phyloP scores from a whole-genome alignment of 2,329 filamentous ascomycete species.

The Sordariomycetes sp. region DNA sequence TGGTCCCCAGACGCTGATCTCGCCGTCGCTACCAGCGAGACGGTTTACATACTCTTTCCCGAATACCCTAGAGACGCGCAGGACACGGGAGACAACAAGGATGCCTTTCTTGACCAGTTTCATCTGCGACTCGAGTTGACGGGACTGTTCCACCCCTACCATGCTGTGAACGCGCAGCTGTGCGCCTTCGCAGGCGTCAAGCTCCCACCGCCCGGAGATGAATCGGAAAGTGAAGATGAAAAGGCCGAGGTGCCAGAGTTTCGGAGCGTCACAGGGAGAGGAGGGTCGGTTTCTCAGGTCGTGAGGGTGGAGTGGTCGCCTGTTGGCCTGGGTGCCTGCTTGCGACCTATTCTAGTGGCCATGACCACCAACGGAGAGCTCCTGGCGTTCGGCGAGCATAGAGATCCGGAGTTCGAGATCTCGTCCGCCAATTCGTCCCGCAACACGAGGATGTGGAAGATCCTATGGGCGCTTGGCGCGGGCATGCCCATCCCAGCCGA shows the following conservation, averaged over 20 bases:
- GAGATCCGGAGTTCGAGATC: slow-evolving; percentile 15
- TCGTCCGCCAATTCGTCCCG: slow-evolving; percentile 22
- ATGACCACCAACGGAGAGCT: slow-evolving; percentile 41
- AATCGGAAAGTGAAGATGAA: background rate
- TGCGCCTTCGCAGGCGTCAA: slow-evolving; percentile 26
- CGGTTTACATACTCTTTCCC: slow-evolving; percentile 40
- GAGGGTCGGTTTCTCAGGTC: slow-evolving; percentile 43
- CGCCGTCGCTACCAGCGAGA: slow-evolving; percentile 47
- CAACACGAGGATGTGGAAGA: slow-evolving; percentile 39
- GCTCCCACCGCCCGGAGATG: slow-evolving; percentile 15
- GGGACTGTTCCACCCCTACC: slow-evolving; percentile 25
- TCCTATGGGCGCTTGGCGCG: slow-evolving; percentile 47
- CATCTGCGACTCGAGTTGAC: slow-evolving; percentile 20
- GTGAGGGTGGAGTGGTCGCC: slow-evolving; percentile 49
- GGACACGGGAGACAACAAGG: slow-evolving; percentile 10
- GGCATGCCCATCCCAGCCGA: slow-evolving; percentile 37
- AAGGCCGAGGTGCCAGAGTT: too few relatives aligned
- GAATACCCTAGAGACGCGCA: slow-evolving; percentile 20
- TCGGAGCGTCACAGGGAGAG: slow-evolving; percentile 35
- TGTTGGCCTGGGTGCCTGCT: slow-evolving; percentile 43
- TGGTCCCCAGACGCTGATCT: slow-evolving; percentile 52
- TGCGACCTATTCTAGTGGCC: slow-evolving; percentile 40
- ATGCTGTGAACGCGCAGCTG: slow-evolving; percentile 34
- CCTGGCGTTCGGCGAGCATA: slow-evolving; percentile 40
- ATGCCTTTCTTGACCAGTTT: slow-evolving; percentile 21